Evolutionary conservation across 2,329 filamentous ascomycete species (phyloP), one percentile per base, ranked within the genome.

Genomic region (Fusarium sp.): DNA sequence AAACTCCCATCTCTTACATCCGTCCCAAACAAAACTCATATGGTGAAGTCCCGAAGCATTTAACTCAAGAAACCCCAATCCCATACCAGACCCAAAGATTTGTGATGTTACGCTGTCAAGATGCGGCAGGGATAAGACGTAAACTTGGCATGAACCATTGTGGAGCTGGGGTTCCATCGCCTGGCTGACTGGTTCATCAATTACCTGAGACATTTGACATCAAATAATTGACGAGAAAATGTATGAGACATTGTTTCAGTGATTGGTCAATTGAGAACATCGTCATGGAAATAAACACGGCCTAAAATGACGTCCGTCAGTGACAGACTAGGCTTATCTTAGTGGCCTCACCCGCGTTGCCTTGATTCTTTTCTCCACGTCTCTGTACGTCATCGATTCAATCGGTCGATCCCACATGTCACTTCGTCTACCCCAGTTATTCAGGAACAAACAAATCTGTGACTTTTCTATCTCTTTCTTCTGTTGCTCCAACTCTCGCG

Each of bases 301-400:
- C 24, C 5, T 42, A 1, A 18, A 8, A 27, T 42, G 24, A 50
- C 15, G 29, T 30, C 8, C 22, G 10, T 43, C 8, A 43, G 18
- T 52, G 24, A 53, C 50, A n/a, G 27, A 27, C 34, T 43, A 20
- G 15, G 32, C 30, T 43, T 42, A 53, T 29, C 34, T 53, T 42
- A 43, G 50, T 43, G 32, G 34, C 32, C 10, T 53, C 15, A 18
- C 14, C 6, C 18, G 8, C 50, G 20, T 51, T 52, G n/a, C 50
- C 47, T 51, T 52, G 34, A 9, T 43, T 43, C 50, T 42, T 53
- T 22, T 53, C 50, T 7, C 2, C 11, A 10, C 11, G 34, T 20
- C 50, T 25, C 18, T 42, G 18, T 53, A 29, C 50, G 50, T 53
- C 50, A 53, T 53, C 32, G 50, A 53, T 53, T 52, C 50, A n/a